These are phyloP conservation scores for Cylindrotheca fusiformis DNA, from an alignment of 108 stramenopile genomes.

Conservation along the genomic window DNA sequence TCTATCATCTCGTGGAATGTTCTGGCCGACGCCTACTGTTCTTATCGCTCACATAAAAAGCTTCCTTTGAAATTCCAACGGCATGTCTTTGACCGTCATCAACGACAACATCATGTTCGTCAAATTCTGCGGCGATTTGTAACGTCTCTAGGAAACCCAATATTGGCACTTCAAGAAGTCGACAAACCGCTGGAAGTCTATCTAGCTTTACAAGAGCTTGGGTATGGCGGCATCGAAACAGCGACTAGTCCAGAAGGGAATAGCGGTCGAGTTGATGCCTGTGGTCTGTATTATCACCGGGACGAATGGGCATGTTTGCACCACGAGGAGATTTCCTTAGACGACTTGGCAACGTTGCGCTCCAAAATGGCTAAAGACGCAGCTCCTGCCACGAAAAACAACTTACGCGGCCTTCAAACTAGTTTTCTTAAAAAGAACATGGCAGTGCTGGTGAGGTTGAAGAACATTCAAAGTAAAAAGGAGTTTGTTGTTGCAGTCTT, in stretches of 20 bases:
- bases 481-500: conserved; percentile 58
- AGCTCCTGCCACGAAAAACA: conserved; percentile 3
- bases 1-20: conserved; percentile 37
- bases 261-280: conserved; percentile 70
- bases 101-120: conserved; percentile 43
- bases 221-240: conserved; percentile 54
- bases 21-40: conserved; percentile 72
- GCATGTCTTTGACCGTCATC: conserved; percentile 53
- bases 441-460: conserved; percentile 58
- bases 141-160: background rate
- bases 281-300: conserved; percentile 50
- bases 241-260: conserved; percentile 33
- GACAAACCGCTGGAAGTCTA: conserved; percentile 42
- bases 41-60: conserved; percentile 59
- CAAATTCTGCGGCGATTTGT: conserved; percentile 36
- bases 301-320: conserved; percentile 42
- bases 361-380: conserved; percentile 1
- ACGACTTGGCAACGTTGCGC: conserved; percentile 69
- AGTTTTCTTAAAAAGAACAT: conserved; percentile 73
- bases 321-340: conserved; percentile 56
- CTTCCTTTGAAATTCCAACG: conserved; percentile 50
- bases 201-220: conserved; percentile 33
- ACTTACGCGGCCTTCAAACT: conserved; percentile 51
- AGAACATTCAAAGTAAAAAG: conserved; percentile 19
- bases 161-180: conserved; percentile 74